These are phyloP conservation scores for Thraustochytrium striatum DNA, from an alignment of 352 stramenopile species.

Conservation along the genomic window DNA sequence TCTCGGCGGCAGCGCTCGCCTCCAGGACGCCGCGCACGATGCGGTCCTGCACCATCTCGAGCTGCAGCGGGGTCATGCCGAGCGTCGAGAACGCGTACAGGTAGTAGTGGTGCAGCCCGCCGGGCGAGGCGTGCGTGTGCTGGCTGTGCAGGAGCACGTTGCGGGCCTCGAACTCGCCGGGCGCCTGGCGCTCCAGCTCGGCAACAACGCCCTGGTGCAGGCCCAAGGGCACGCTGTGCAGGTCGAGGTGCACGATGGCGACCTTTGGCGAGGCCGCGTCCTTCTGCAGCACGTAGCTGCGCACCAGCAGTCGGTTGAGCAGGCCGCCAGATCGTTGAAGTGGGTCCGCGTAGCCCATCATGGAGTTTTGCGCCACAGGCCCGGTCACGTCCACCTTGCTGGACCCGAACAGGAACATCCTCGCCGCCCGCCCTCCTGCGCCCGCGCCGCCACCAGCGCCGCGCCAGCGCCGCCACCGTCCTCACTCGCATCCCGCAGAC, in stretches of 20 bases:
- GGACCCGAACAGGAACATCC: slow-evolving; percentile 14
- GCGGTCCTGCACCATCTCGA: slow-evolving; percentile 5
- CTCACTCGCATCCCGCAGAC: background rate
- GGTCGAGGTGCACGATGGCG: slow-evolving; percentile 29
- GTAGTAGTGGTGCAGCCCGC: slow-evolving; percentile 27
- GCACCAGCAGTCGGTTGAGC: slow-evolving; percentile 29
- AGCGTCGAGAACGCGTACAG: slow-evolving; percentile 32
- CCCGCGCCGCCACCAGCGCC: background rate
- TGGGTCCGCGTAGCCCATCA: slow-evolving; percentile 48
- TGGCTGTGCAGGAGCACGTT: slow-evolving; percentile 35
- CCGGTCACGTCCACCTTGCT: slow-evolving; percentile 39
- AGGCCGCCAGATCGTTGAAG: slow-evolving; percentile 18
- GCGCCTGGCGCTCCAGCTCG: background rate
- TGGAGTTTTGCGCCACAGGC: background rate
- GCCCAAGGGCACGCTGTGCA: slow-evolving; percentile 42
- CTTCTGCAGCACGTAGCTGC: slow-evolving; percentile 32
- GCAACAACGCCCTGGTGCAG: slow-evolving; percentile 8
- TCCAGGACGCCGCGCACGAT: slow-evolving; percentile 8
- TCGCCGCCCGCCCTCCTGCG: background rate
- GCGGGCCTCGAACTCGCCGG: background rate
- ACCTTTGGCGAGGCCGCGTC: background rate
- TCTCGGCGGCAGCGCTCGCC: background rate
- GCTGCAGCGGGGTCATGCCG: slow-evolving; percentile 36
- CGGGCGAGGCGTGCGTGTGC: slow-evolving; percentile 40
- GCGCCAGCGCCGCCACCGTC: background rate